Percentiles rank a stretch among this genome's conserved stretches.
These are phyloP conservation scores for Apiotrichum sp. DNA, from an alignment of 1,284 basidiomycete species.

Conservation along the genomic window DNA sequence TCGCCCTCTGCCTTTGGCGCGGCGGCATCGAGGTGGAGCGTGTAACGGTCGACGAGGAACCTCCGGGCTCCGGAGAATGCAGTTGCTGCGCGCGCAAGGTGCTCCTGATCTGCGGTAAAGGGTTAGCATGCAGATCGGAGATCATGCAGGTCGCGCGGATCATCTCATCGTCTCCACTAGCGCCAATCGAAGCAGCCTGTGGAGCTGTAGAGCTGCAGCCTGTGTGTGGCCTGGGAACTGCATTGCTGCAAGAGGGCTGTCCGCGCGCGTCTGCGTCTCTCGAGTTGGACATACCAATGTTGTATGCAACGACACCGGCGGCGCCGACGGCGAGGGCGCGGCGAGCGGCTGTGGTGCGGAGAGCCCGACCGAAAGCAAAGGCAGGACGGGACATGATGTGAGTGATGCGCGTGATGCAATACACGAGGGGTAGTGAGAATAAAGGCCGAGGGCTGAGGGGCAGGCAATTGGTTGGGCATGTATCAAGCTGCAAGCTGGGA, in stretches of 20 bases:
- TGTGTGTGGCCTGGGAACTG: too few species aligned
- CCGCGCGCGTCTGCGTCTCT: background rate
- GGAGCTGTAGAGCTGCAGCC: too few species aligned
- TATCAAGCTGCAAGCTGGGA: too few species aligned
- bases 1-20: background rate
- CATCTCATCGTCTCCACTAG: too few species aligned
- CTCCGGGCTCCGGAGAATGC: background rate
- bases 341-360: background rate
- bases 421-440: background rate
- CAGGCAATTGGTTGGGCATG: too few species aligned
- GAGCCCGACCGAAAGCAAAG: background rate
- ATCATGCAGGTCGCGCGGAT: too few species aligned
- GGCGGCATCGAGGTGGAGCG: conserved; percentile 3
- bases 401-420: background rate
- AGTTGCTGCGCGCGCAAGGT: background rate
- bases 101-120: conserved; percentile 2
- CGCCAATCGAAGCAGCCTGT: too few species aligned
- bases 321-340: background rate
- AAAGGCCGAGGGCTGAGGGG: too few species aligned
- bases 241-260: too few species aligned
- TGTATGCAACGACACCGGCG: conserved; percentile 4
- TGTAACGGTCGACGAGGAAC: background rate
- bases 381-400: background rate
- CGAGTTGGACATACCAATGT: background rate
- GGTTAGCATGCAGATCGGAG: background rate